These are phyloP conservation scores for Metschnikowia gruessii DNA, from an alignment of 805 yeast genomes.

Conservation along the genomic window DNA sequence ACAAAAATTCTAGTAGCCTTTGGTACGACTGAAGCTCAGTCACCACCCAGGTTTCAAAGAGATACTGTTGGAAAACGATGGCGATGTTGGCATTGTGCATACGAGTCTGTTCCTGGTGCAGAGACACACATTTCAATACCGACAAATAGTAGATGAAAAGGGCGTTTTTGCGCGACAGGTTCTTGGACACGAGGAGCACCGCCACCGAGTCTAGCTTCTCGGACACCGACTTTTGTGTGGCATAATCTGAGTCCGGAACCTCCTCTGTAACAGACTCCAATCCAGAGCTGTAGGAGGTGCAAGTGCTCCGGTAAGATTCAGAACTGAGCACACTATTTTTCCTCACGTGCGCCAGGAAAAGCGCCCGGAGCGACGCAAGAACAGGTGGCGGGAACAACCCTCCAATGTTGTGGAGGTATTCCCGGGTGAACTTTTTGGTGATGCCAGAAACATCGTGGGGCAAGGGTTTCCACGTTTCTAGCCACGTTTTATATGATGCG, in stretches of 20 bases:
- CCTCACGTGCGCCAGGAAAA: conserved; percentile 7
- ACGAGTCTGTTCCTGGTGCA: conserved; percentile 22
- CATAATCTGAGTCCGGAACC: conserved; percentile 8
- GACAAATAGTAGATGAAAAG: conserved; percentile 21
- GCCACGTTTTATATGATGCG: conserved; percentile 20
- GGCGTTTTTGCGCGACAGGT: conserved; percentile 17
- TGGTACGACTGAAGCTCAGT: conserved; percentile 15
- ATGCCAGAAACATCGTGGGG: conserved; percentile 31
- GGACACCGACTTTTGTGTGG: conserved; percentile 3
- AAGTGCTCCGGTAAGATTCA: conserved; percentile 12
- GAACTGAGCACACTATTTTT: conserved; percentile 8
- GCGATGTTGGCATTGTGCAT: conserved; percentile 30
- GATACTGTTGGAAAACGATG: conserved; percentile 33
- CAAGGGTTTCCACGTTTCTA: conserved; percentile 15
- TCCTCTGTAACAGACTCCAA: conserved; percentile 11
- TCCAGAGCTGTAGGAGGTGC: conserved; percentile 12
- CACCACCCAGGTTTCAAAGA: conserved; percentile 21
- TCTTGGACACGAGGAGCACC: conserved; percentile 13
- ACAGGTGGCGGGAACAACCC: conserved; percentile 13
- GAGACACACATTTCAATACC: conserved; percentile 17
- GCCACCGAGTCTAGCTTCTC: conserved; percentile 16
- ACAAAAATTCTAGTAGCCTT: conserved; percentile 17
- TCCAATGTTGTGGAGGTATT: conserved; percentile 15
- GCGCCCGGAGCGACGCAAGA: conserved; percentile 8
- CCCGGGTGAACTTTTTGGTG: conserved; percentile 23